Conservation (phyloP, 2,329 filamentous ascomycete species). For the Cercospora zeae-maydis region DNA sequence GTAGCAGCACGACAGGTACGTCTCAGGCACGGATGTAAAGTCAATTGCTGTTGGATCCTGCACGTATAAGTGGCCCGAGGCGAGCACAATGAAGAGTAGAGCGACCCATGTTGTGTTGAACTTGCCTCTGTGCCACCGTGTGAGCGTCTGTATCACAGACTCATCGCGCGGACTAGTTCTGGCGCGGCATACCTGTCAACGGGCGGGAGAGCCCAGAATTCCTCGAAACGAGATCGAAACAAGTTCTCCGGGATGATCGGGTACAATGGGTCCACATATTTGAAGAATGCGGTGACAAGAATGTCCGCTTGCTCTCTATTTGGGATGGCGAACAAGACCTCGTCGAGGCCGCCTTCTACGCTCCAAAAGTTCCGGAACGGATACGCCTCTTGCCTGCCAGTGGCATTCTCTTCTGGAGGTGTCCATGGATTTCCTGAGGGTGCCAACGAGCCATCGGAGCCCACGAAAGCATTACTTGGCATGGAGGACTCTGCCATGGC, state of each 20-base stretch:
- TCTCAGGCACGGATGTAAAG: not conserved
- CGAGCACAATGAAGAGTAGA: not conserved
- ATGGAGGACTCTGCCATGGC: not conserved
- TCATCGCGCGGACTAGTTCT: not conserved
- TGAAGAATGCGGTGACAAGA: conserved; percentile 11
- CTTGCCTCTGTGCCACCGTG: not conserved
- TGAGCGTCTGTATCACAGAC: not conserved
- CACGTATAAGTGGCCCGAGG: not conserved
- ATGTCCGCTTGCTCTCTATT: conserved; percentile 8
- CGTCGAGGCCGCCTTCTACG: conserved; percentile 3
- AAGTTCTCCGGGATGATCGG: conserved; percentile 4
- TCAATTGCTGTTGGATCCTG: not conserved
- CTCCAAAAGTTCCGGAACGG: conserved; percentile 15
- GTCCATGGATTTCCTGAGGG: not conserved
- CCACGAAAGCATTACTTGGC: not conserved
- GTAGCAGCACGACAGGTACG: not conserved
- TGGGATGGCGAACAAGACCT: conserved; percentile 11
- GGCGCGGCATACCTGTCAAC: not conserved
- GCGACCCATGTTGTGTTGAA: not conserved
- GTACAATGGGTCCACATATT: conserved; percentile 13
- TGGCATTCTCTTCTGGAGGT: not conserved
- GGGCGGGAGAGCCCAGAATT: not conserved
- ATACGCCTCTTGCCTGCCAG: not conserved
- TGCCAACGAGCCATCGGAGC: not conserved
- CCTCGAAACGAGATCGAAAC: conserved; percentile 32